Evolutionary conservation across 805 yeast species (phyloP), one percentile per base, ranked within the genome.

Genomic region (Peterozyma xylosa): DNA sequence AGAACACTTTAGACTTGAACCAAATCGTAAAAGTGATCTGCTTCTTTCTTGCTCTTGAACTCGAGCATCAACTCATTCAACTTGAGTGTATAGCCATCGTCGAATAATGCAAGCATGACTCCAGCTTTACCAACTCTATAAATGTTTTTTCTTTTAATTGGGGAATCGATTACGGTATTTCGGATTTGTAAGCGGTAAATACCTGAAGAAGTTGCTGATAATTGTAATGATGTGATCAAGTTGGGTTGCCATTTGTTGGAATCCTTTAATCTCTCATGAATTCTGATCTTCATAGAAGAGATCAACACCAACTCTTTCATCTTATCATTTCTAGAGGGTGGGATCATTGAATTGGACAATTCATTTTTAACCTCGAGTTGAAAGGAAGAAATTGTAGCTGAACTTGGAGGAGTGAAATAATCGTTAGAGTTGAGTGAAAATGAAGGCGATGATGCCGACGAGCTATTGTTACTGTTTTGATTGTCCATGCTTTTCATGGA

Each of bases 121-220:
- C 46, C 46, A 21, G 43, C 43, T 16, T 44, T 44, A 30, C 46
- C 46, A 3, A 44, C 46, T 37, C 46, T 44, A n/a, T 39, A 33
- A 21, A 44, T 38, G 14, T 44, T 37, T 11, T 44, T 41, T n/a
- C 10, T 15, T 18, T 40, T 44, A n/a, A 44, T 21, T 14, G 39
- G 16, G 35, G 14, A 6, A 29, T 40, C 39, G 10, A 44, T 38
- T 10, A 16, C 6, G 14, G 35, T 37, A 9, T 35, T 41, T 10
- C 27, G 11, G 35, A 44, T 39, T 10, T 40, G 37, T 35, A 44
- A 40, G 11, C 40, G 46, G 37, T 37, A 44, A 11, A n/a, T 5
- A 17, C 33, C 27, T 2, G 41, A 21, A n/a, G 39, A 41, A 21
- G 40, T 29, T 5, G 43, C 46, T 27, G 21, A 33, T 5, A 44